A percentile compares a stretch with the other conserved stretches of the same genome.
phyloP scores from a whole-genome alignment of 768 basidiomycete genomes.

The Mycena haematopus region DNA sequence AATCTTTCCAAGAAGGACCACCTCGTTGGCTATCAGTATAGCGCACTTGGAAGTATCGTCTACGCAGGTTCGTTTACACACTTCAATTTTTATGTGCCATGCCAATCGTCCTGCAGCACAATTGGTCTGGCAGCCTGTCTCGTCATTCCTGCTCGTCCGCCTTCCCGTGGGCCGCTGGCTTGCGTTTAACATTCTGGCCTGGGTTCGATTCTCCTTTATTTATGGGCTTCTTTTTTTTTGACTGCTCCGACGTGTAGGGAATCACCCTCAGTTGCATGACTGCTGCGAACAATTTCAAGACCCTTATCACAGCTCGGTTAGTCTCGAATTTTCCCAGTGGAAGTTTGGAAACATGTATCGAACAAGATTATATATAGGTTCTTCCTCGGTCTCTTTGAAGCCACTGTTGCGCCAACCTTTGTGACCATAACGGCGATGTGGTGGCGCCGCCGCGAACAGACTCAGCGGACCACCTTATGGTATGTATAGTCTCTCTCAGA shows the following conservation, averaged over 20 bases:
- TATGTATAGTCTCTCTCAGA: neutral
- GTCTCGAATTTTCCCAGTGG: too few relatives aligned
- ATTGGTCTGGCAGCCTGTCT: constrained; percentile 30
- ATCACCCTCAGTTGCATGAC: constrained; percentile 27
- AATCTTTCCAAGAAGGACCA: constrained; percentile 13
- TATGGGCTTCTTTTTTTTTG: neutral
- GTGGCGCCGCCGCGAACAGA: constrained; percentile 31
- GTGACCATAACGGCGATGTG: constrained; percentile 33
- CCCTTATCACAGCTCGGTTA: constrained; percentile 23
- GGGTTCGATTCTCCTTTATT: constrained; percentile 31
- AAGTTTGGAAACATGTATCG: too few relatives aligned
- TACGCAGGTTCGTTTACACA: constrained; percentile 19
- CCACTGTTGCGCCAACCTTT: constrained; percentile 26
- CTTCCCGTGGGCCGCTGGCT: constrained; percentile 39
- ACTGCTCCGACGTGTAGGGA: constrained; percentile 7
- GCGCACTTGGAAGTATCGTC: constrained; percentile 25
- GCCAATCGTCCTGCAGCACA: constrained; percentile 20
- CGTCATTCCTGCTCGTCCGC: constrained; percentile 30
- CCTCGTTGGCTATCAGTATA: constrained; percentile 28
- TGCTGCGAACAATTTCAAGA: constrained; percentile 21
- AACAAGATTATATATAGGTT: too few relatives aligned
- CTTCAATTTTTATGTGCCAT: neutral
- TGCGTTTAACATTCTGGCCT: constrained; percentile 39
- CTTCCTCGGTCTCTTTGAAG: constrained; percentile 31
- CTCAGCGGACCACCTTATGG: constrained; percentile 25